Percentiles rank a stretch among this genome's conserved stretches.
Evolutionary conservation across 1,284 basidiomycete genomes (phyloP).

Genomic region (Veloboletus limbatus): DNA sequence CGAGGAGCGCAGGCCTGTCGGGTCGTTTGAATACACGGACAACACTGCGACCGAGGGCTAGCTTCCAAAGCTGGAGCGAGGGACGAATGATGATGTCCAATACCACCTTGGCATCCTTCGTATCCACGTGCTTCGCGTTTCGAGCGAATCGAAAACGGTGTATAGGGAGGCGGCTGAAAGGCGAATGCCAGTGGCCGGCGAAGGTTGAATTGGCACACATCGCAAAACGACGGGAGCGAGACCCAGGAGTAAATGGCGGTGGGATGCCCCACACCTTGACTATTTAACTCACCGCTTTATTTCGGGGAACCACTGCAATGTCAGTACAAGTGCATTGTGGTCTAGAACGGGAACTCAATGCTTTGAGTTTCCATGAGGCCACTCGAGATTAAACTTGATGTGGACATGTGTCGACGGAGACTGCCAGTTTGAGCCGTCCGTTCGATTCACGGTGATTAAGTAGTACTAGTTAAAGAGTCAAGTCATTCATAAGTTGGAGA

Average conservation of each 20-base stretch:
- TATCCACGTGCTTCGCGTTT: constrained; percentile 12
- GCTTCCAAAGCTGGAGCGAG: constrained; percentile 25
- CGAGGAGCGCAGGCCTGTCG: constrained; percentile 5
- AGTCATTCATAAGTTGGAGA: too few relatives aligned
- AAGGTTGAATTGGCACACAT: constrained; percentile 17
- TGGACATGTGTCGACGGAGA: constrained; percentile 12
- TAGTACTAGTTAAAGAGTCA: constrained; percentile 3
- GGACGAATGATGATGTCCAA: constrained; percentile 25
- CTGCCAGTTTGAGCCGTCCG: constrained; percentile 10
- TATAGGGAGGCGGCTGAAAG: constrained; percentile 2
- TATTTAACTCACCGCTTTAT: constrained; percentile 29
- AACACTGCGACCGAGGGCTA: constrained; percentile 6
- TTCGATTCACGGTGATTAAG: constrained; percentile 19
- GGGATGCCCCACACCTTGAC: constrained; percentile 2
- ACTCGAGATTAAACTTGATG: constrained; percentile 13
- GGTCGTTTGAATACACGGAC: constrained; percentile 5
- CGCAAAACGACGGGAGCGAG: neutral
- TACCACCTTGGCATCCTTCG: constrained; percentile 16
- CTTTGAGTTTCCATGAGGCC: constrained; percentile 23
- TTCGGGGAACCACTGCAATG: constrained; percentile 8
- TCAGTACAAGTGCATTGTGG: constrained; percentile 25
- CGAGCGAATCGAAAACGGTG: constrained; percentile 16
- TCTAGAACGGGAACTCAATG: constrained; percentile 16
- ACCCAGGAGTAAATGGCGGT: neutral
- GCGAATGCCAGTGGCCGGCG: constrained; percentile 5